Percentiles rank a stretch among this genome's conserved stretches.
These are phyloP conservation scores for Colletotrichum sansevieriae DNA, from an alignment of 2,329 filamentous ascomycete species.

Conservation along the genomic window DNA sequence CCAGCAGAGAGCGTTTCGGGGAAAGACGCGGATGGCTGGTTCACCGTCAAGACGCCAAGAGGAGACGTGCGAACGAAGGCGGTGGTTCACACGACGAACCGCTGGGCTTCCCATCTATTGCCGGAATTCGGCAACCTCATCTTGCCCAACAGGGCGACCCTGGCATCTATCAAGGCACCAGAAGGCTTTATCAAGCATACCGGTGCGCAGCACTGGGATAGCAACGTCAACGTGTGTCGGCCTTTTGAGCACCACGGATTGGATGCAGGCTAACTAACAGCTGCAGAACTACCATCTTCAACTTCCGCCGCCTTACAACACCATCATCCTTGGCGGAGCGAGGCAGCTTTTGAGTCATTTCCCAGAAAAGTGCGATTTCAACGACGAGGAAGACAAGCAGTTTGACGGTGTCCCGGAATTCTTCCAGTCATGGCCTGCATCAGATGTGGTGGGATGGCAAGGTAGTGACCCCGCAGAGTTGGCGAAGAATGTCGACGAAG, in stretches of 20 bases:
- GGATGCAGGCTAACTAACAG: background rate
- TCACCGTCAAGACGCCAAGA: conserved; percentile 58
- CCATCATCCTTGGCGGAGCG: conserved; percentile 14
- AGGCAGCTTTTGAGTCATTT: background rate
- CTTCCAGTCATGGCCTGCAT: conserved; percentile 1
- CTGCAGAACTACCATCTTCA: conserved; percentile 17
- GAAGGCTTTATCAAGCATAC: conserved; percentile 20
- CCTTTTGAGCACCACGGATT: background rate
- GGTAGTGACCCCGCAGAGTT: background rate
- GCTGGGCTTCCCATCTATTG: conserved; percentile 63
- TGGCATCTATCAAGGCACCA: conserved; percentile 2
- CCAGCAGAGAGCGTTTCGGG: conserved; percentile 1
- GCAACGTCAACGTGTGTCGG: conserved; percentile 9
- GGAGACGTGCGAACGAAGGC: conserved; percentile 61
- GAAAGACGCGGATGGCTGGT: conserved; percentile 42
- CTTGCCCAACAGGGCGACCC: background rate
- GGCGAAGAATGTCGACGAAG: background rate
- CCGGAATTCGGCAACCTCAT: conserved; percentile 47
- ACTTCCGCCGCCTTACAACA: conserved; percentile 8
- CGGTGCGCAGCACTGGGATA: conserved; percentile 17
- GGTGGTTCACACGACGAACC: conserved; percentile 71
- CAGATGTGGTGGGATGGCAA: conserved; percentile 2
- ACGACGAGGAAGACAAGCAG: conserved; percentile 7
- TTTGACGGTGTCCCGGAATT: conserved; percentile 3
- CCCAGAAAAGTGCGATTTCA: conserved; percentile 3